Base-by-base conservation (phyloP, 208 protist genomes). In the Leishmania turanica region DNA sequence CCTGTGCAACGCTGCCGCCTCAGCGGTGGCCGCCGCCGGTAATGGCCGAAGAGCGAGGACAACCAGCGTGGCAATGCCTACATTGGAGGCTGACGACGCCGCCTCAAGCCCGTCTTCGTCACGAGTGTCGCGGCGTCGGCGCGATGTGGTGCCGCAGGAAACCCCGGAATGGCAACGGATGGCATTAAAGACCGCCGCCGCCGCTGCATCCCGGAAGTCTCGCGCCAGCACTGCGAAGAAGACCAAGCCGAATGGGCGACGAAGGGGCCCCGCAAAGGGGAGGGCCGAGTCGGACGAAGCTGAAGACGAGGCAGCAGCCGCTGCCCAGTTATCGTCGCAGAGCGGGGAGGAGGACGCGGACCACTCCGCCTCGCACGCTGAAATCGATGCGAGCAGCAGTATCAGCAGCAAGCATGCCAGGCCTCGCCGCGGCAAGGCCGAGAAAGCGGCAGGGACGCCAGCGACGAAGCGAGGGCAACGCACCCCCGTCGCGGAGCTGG, bases 121-220 rank as follows among this genome's bases (percentile, higher is more conserved):
- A 31, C 86, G 86, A 58, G 86, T 86, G 66, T 81, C 80, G 24
- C 75, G 82, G 34, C 86, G 79, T 3, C 80, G 81, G 21, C 15
- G 37, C 7, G 86, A 79, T 11, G 31, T 89, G 3, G 60, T 77
- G 2, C 86, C 86, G 56, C 86, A 87, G 56, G 76, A 86, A 2
- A 53, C 79, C 3, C 86, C 86, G 21, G 81, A 77, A 45, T 88
- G 85, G 85, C 85, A 88, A 62, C 79, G 80, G 75, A 66, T 81
- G 70, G 85, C 78, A 13, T 51, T 88, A 19, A 79, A 80, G 45
- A 79, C 82, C 13, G 85, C 78, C 24, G 47, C 70, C 47, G 70
- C 78, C 7, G 47, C 70, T 0, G 70, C 24, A 56, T 75, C 70
- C 9, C 40, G 65, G 65, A 71, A 60, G 31, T 49, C 66, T 45